These are phyloP conservation scores for Pythium vanterpoolii DNA, from an alignment of 352 stramenopile species.

Conservation along the genomic window DNA sequence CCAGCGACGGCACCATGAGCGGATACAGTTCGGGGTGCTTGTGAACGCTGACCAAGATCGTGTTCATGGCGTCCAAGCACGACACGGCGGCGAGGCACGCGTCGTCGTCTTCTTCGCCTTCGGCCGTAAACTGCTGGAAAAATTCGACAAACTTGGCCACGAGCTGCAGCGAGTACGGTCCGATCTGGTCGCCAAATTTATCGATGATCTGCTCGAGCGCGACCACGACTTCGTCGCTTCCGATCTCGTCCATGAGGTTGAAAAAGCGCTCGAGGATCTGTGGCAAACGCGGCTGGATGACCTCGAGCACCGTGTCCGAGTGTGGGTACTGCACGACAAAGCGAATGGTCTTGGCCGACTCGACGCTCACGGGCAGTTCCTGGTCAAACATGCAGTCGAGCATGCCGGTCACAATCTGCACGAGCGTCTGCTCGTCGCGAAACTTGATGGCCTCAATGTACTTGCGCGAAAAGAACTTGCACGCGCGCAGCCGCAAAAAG, in stretches of 20 bases:
- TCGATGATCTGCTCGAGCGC: conserved; percentile 95
- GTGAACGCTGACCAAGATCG: conserved; percentile 82
- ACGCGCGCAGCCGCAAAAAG: conserved; percentile 94
- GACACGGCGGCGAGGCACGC: conserved; percentile 94
- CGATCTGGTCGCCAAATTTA: conserved; percentile 96
- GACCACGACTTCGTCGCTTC: conserved; percentile 97
- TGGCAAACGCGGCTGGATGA: conserved; percentile 91
- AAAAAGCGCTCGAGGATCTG: conserved; percentile 98
- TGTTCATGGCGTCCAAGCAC: conserved; percentile 85
- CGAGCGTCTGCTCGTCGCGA: conserved; percentile 87
- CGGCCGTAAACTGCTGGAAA: conserved; percentile 93
- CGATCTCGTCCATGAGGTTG: conserved; percentile 98
- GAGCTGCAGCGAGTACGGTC: conserved; percentile 90
- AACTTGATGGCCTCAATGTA: conserved; percentile 91
- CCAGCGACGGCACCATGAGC: conserved; percentile 93
- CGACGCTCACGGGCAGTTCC: conserved; percentile 96
- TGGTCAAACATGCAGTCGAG: conserved; percentile 90
- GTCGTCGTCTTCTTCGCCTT: conserved; percentile 93
- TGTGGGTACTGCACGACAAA: conserved; percentile 87
- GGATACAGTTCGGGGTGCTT: conserved; percentile 77
- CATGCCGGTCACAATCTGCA: conserved; percentile 78
- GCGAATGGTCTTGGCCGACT: conserved; percentile 90
- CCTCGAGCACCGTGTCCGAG: conserved; percentile 75
- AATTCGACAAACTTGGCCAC: conserved; percentile 93
- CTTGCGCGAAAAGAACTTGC: conserved; percentile 95